Percentiles rank a stretch among this genome's conserved stretches.
phyloP scores from a whole-genome alignment of 2,329 filamentous ascomycete genomes.

The Aspergillus hortae region DNA sequence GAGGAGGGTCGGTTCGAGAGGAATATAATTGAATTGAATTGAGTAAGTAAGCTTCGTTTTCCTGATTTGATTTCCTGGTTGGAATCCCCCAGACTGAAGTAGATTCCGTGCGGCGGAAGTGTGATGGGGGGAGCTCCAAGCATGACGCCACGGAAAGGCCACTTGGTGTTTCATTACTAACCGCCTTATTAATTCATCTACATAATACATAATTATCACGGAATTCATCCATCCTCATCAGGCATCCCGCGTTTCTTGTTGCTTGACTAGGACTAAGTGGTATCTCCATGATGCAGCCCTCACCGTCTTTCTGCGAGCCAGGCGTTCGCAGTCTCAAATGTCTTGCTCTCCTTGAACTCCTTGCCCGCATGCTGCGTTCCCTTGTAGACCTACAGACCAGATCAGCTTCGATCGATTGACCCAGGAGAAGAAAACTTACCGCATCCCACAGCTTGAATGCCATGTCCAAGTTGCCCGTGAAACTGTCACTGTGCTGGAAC shows the following conservation, averaged over 20 bases:
- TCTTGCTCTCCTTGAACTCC: conserved; percentile 50
- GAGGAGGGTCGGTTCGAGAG: too few species aligned
- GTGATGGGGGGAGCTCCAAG: not conserved
- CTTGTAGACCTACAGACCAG: conserved; percentile 49
- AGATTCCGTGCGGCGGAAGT: not conserved
- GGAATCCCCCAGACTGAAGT: not conserved
- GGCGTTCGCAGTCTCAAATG: conserved; percentile 58
- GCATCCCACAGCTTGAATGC: conserved; percentile 65
- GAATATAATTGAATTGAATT: not conserved
- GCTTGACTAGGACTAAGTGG: not conserved
- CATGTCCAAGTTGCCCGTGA: conserved; percentile 55
- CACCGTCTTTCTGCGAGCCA: conserved; percentile 51
- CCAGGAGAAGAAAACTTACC: conserved; percentile 39
- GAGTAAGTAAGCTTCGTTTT: too few species aligned
- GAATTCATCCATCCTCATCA: too few species aligned
- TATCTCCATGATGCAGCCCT: conserved; percentile 5
- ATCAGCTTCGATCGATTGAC: not conserved
- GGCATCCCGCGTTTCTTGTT: too few species aligned
- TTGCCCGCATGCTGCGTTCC: conserved; percentile 55
- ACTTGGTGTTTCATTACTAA: not conserved
- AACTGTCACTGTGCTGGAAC: conserved; percentile 59
- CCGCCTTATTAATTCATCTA: not conserved
- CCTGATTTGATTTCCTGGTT: not conserved
- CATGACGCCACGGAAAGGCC: not conserved
- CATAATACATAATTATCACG: too few species aligned